Conservation (phyloP, 2,329 filamentous ascomycete species). For the Penicillium hordei region DNA sequence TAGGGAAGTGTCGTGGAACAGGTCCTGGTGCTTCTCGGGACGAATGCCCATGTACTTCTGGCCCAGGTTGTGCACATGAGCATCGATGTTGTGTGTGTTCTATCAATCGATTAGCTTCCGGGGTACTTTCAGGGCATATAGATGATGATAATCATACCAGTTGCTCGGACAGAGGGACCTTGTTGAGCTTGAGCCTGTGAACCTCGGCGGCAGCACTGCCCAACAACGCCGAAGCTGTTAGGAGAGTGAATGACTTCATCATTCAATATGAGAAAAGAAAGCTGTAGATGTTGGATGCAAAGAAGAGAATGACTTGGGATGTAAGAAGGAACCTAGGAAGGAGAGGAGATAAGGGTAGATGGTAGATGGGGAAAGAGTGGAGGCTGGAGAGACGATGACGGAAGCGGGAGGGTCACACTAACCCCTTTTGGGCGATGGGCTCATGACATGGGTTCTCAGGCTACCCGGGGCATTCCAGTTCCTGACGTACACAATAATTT, state of each 20-base stretch:
- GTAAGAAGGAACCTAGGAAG: conserved; percentile 3
- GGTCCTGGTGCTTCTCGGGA: conserved; percentile 66
- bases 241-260: conserved; percentile 84
- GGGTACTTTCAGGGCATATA: conserved; percentile 4
- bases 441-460: conserved; percentile 6
- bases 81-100: conserved; percentile 75
- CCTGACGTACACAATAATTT: neutral
- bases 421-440: conserved; percentile 4
- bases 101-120: conserved; percentile 37
- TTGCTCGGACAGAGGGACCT: conserved; percentile 88
- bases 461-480: neutral
- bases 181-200: conserved; percentile 97
- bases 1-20: conserved; percentile 74
- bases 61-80: conserved; percentile 76
- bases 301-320: conserved; percentile 18
- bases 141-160: conserved; percentile 70
- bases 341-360: conserved; percentile 33
- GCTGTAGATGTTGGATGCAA: conserved; percentile 12
- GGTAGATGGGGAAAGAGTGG: conserved; percentile 20
- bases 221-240: conserved; percentile 76
- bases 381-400: conserved; percentile 29
- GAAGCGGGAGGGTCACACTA: conserved; percentile 26
- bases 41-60: conserved; percentile 95
- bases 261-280: conserved; percentile 30
- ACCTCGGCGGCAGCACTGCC: conserved; percentile 80